These are phyloP conservation scores for Dujonia santamariae DNA, from an alignment of 1,139 yeast genomes.

Conservation along the genomic window DNA sequence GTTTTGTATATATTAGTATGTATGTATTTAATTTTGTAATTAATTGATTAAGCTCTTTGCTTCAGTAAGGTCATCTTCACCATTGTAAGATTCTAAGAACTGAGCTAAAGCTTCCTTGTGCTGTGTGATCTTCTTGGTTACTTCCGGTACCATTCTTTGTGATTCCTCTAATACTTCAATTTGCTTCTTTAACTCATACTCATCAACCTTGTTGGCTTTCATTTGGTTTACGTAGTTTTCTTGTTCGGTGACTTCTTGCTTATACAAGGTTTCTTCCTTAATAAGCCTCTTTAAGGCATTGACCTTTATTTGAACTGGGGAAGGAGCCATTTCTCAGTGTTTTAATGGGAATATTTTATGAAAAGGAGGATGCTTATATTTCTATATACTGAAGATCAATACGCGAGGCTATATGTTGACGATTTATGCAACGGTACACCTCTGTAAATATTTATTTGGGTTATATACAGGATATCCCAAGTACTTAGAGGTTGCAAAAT, in stretches of 20 bases:
- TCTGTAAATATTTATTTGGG: no score
- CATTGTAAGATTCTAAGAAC: constrained; percentile 29
- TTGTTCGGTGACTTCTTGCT: constrained; percentile 64
- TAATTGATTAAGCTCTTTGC: constrained; percentile 31
- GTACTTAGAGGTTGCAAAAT: no score
- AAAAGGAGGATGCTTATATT: background rate
- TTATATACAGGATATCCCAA: no score
- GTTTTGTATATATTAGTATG: constrained; percentile 7
- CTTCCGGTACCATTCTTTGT: constrained; percentile 62
- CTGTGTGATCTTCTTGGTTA: constrained; percentile 49
- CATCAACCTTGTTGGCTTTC: constrained; percentile 49
- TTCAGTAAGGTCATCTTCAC: constrained; percentile 46
- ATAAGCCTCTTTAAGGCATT: constrained; percentile 70
- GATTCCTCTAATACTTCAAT: constrained; percentile 67
- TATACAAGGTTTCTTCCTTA: constrained; percentile 68
- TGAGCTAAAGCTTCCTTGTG: constrained; percentile 45
- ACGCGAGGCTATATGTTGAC: background rate
- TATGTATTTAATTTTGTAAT: no score
- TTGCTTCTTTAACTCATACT: constrained; percentile 69
- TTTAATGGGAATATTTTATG: constrained; percentile 6
- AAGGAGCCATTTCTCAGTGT: constrained; percentile 90
- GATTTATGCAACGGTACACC: no score
- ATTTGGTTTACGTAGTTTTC: constrained; percentile 44
- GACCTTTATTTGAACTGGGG: constrained; percentile 71
- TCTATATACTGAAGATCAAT: background rate